These are phyloP conservation scores for Penicillium verhagenii DNA, from an alignment of 495 filamentous ascomycete species.

Conservation along the genomic window DNA sequence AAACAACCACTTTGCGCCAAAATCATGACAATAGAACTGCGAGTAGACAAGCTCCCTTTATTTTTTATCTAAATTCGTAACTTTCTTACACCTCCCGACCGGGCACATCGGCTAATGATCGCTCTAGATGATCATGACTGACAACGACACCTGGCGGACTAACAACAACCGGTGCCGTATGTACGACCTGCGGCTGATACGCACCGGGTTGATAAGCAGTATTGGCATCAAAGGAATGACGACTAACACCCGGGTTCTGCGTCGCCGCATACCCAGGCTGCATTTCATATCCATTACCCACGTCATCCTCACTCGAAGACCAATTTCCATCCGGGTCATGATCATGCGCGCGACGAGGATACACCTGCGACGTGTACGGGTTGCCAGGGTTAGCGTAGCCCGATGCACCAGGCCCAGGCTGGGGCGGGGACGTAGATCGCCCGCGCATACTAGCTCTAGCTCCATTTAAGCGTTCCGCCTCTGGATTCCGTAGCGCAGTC, in stretches of 20 bases:
- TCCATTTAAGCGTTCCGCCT: constrained; percentile 30
- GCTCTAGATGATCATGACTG: constrained; percentile 13
- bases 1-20: background rate
- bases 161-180: constrained; percentile 8
- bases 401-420: background rate
- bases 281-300: constrained; percentile 43
- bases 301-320: constrained; percentile 46
- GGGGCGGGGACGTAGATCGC: constrained; percentile 9
- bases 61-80: too few species aligned
- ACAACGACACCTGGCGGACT: constrained; percentile 10
- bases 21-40: background rate
- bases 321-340: constrained; percentile 37
- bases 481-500: constrained; percentile 32
- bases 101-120: constrained; percentile 24
- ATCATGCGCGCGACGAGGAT: constrained; percentile 30
- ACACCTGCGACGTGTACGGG: constrained; percentile 26
- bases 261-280: constrained; percentile 33
- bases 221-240: constrained; percentile 26
- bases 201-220: constrained; percentile 18
- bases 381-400: constrained; percentile 14
- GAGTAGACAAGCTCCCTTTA: background rate
- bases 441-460: background rate
- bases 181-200: constrained; percentile 35
- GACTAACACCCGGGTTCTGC: constrained; percentile 23
- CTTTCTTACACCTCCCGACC: constrained; percentile 15